Conservation (phyloP, 257 asterid genomes). For the Solanum bukasovii region DNA sequence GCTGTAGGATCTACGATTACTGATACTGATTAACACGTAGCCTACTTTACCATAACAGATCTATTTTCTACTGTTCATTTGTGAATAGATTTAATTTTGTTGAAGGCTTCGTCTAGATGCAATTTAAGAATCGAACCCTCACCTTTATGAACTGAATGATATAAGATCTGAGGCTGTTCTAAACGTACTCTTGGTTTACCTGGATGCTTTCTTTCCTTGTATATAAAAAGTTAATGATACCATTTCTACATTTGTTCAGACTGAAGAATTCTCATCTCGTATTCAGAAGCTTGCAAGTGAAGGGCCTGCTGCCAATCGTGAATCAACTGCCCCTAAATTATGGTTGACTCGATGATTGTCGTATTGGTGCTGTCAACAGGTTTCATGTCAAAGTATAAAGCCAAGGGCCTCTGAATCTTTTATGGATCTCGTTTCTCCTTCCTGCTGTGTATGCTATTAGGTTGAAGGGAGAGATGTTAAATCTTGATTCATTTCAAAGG, state of each 20-base stretch:
- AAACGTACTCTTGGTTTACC: neutral
- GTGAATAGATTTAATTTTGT: neutral
- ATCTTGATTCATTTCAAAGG: neutral
- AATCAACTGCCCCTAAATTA: conserved; percentile 36
- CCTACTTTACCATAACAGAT: neutral
- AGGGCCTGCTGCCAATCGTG: conserved; percentile 49
- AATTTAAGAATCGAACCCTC: neutral
- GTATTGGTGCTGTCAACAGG: neutral
- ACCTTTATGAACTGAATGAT: neutral
- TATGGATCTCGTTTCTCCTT: neutral
- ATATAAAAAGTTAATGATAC: neutral
- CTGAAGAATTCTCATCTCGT: conserved; percentile 71
- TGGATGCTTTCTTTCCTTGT: neutral
- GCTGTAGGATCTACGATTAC: neutral
- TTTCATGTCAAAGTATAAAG: neutral
- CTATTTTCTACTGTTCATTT: neutral
- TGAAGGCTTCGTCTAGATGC: neutral
- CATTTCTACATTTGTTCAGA: conserved; percentile 26
- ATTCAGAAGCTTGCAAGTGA: conserved; percentile 79
- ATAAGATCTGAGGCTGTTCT: neutral
- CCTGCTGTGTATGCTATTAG: neutral
- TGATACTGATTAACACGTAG: neutral
- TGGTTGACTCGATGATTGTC: conserved; percentile 40
- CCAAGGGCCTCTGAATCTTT: neutral
- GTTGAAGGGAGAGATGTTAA: neutral